A percentile compares a stretch with the other conserved stretches of the same genome.
These are phyloP conservation scores for Rugosomyces carneus DNA, from an alignment of 1,284 basidiomycete genomes.

Conservation along the genomic window DNA sequence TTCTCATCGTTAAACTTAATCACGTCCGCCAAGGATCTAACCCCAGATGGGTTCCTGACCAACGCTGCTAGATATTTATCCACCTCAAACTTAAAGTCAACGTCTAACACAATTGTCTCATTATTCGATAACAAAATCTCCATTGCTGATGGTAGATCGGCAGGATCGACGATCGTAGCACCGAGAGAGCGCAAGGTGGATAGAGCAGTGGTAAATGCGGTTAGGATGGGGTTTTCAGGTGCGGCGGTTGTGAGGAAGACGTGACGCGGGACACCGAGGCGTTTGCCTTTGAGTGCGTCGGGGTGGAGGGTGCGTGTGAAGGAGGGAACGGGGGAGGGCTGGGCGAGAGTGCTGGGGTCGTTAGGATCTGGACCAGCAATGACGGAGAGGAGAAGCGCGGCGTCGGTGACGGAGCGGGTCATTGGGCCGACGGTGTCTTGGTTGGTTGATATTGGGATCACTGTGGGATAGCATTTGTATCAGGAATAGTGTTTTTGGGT, in stretches of 20 bases:
- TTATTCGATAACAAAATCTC: slow-evolving; percentile 46
- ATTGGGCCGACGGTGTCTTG: slow-evolving; percentile 65
- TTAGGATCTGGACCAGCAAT: slow-evolving; percentile 53
- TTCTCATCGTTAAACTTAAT: slow-evolving; percentile 51
- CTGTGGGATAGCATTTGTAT: slow-evolving; percentile 24
- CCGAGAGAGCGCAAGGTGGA: slow-evolving; percentile 43
- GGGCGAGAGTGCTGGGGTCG: slow-evolving; percentile 56
- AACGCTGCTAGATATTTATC: slow-evolving; percentile 41
- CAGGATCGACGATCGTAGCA: slow-evolving; percentile 57
- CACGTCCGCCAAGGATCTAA: slow-evolving; percentile 46
- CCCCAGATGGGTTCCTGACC: slow-evolving; percentile 44
- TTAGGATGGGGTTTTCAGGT: slow-evolving; percentile 29
- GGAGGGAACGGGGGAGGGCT: slow-evolving; percentile 48
- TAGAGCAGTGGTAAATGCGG: slow-evolving; percentile 46
- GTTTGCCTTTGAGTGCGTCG: slow-evolving; percentile 46
- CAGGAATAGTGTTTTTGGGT: no score
- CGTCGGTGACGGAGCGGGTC: slow-evolving; percentile 52
- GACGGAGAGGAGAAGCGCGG: slow-evolving; percentile 49
- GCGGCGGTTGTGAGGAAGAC: slow-evolving; percentile 41
- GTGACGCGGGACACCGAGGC: slow-evolving; percentile 53
- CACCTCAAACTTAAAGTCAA: slow-evolving; percentile 56
- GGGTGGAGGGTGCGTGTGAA: slow-evolving; percentile 45
- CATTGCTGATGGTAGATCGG: slow-evolving; percentile 50
- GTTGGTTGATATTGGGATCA: slow-evolving; percentile 54
- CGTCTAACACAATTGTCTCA: slow-evolving; percentile 46